Conservation (phyloP, 805 yeast species). For the Lachancea cidri region DNA sequence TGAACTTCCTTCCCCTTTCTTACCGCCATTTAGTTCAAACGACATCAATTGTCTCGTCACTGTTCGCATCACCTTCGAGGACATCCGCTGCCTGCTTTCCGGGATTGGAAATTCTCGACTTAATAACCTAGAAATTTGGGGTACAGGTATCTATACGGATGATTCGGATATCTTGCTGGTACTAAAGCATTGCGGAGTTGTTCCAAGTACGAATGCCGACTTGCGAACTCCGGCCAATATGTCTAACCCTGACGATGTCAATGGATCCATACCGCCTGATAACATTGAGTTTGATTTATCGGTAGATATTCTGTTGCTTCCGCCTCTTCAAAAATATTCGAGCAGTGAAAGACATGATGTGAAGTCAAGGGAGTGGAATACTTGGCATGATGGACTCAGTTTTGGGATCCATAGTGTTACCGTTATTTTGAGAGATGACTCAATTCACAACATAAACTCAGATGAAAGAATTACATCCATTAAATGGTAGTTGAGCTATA, state of each 20-base stretch:
- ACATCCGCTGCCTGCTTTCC: constrained; percentile 30
- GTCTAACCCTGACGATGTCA: constrained; percentile 28
- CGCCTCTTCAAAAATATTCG: constrained; percentile 56
- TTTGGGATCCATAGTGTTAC: constrained; percentile 47
- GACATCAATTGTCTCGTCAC: constrained; percentile 21
- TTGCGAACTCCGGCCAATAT: constrained; percentile 36
- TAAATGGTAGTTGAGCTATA: constrained; percentile 2
- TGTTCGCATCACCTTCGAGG: constrained; percentile 20
- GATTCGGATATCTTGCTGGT: constrained; percentile 81
- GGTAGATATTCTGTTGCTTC: constrained; percentile 48
- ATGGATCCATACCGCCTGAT: constrained; percentile 22
- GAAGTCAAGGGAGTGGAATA: constrained; percentile 69
- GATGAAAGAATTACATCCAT: constrained; percentile 2
- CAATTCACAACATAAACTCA: not conserved
- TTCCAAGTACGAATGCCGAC: constrained; percentile 30
- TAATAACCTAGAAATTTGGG: constrained; percentile 68
- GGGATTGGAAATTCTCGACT: constrained; percentile 38
- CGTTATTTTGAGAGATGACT: constrained; percentile 22
- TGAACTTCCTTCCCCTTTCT: constrained; percentile 22
- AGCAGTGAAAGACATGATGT: constrained; percentile 67
- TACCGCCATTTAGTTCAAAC: constrained; percentile 20
- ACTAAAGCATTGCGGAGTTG: constrained; percentile 68
- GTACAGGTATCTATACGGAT: constrained; percentile 88
- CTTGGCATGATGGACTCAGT: constrained; percentile 76
- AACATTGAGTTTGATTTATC: constrained; percentile 28